Evolutionary conservation across 2,329 filamentous ascomycete species (phyloP), one percentile per base, ranked within the genome.

Genomic region (Venturia carpophila): DNA sequence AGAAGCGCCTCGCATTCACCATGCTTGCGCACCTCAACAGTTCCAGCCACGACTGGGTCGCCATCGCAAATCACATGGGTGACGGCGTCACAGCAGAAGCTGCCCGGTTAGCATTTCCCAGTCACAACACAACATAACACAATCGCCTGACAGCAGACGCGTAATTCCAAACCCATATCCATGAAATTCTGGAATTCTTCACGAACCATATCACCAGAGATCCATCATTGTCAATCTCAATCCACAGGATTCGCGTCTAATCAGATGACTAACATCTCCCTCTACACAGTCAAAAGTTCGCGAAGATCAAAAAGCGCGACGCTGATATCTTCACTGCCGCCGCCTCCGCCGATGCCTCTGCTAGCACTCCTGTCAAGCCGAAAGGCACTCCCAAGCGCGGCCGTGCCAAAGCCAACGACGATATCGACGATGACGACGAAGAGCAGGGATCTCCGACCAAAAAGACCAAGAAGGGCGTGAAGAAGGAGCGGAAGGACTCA

Each of bases 291-390:
- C 55, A 61, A 27, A 65, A 62, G 11, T 61, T n/a, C 43, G 64
- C 30, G 39, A 65, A 62, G 10, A 60, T 62, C 56, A 65, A 65
- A 17, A 65, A 55, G 52, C 64, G 64, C 43, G 64, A 60, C 27
- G n/a, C 39, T 3, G 34, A 55, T 13, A 47, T 64, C 37, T 64
- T 64, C 49, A 45, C 5, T 21, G 43, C 7, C 27, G 34, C 24
- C 21, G 41, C n/a, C n/a, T 21, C 45, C 24, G 42, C 13, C 19
- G 6, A 37, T 1, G 39, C 15, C 15, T 21, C 17, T 13, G 15
- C 37, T 11, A 52, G n/a, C 43, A 45, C 61, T 9, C 42, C 63
- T 5, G 37, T 21, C 34, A 64, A 56, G 5, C 3, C 45, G 11
- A 64, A 64, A 21, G n/a, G 11, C 11, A 41, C 62, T n/a, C 24